phyloP scores from a whole-genome alignment of 2,329 filamentous ascomycete species.

The Colletotrichum sp. region DNA sequence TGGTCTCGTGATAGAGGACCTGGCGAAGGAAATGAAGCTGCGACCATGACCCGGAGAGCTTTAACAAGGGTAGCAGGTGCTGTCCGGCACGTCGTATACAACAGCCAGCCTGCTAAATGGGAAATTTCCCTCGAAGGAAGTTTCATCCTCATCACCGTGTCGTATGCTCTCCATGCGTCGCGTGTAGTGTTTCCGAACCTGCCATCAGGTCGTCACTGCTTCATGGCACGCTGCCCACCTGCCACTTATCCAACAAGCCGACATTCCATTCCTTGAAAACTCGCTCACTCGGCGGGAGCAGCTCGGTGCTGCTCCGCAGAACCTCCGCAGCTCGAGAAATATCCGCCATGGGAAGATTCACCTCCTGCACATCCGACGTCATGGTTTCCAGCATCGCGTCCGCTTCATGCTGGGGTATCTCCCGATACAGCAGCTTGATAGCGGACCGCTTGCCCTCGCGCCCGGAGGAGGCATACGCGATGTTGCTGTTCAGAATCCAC shows the following conservation, averaged over 20 bases:
- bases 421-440: slow-evolving; percentile 59
- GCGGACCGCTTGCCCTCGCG: slow-evolving; percentile 37
- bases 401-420: slow-evolving; percentile 47
- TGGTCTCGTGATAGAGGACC: background rate
- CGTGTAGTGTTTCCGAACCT: too few species aligned
- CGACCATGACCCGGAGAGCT: background rate
- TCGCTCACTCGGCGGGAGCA: slow-evolving; percentile 62
- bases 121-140: fast-evolving
- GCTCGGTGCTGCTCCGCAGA: slow-evolving; percentile 51
- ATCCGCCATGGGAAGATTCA: slow-evolving; percentile 56
- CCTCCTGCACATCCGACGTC: slow-evolving; percentile 63
- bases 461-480: slow-evolving; percentile 53
- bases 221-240: slow-evolving; percentile 13
- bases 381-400: slow-evolving; percentile 55
- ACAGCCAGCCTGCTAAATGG: too few species aligned
- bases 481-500: slow-evolving; percentile 63
- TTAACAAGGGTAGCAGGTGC: fast-evolving
- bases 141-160: too few species aligned
- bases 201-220: background rate
- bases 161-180: too few species aligned
- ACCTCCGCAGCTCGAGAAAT: slow-evolving; percentile 48
- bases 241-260: slow-evolving; percentile 64
- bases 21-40: background rate
- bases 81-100: background rate
- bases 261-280: slow-evolving; percentile 72